A percentile compares a stretch with the other conserved stretches of the same genome.
Evolutionary conservation across 2,329 filamentous ascomycete species (phyloP).

Genomic region (Pyrenophora graminea): DNA sequence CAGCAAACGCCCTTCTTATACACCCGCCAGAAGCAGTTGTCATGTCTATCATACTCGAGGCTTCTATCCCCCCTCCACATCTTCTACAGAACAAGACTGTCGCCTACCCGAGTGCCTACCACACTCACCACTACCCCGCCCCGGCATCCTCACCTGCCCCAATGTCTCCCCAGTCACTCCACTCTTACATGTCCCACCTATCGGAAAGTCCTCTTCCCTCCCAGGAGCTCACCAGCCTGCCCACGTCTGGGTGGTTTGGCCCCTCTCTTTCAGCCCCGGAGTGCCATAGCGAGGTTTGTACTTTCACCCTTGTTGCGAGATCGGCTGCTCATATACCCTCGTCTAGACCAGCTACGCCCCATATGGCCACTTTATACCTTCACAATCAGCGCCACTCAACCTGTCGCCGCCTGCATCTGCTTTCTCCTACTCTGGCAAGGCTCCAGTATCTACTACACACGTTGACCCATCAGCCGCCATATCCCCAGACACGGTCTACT

Average conservation of each 20-base stretch:
- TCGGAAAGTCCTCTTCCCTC: slow-evolving; percentile 34
- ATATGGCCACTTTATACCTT: slow-evolving; percentile 41
- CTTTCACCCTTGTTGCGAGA: slow-evolving; percentile 10
- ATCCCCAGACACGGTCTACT: slow-evolving; percentile 40
- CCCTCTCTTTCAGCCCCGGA: slow-evolving; percentile 37
- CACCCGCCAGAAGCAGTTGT: slow-evolving; percentile 17
- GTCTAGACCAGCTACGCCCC: slow-evolving; percentile 31
- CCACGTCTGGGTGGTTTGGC: slow-evolving; percentile 38
- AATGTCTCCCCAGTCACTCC: slow-evolving; percentile 42
- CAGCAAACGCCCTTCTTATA: slow-evolving; percentile 15
- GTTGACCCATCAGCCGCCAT: slow-evolving; percentile 30
- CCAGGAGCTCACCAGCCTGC: slow-evolving; percentile 29
- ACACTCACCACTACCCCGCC: slow-evolving; percentile 30
- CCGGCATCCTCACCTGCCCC: slow-evolving; percentile 33
- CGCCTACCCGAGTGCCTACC: slow-evolving; percentile 38
- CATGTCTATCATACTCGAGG: slow-evolving; percentile 44
- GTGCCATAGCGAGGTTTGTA: slow-evolving; percentile 35
- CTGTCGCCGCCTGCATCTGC: slow-evolving; percentile 27
- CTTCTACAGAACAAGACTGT: slow-evolving; percentile 32
- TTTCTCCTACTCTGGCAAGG: slow-evolving; percentile 29
- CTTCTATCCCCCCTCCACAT: slow-evolving; percentile 42
- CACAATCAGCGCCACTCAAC: slow-evolving; percentile 36
- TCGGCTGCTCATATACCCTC: slow-evolving; percentile 14
- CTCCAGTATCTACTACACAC: slow-evolving; percentile 23
- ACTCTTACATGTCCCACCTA: slow-evolving; percentile 35